Evolutionary conservation across 495 filamentous ascomycete species (phyloP).

Genomic region (Hypoxylon fragiforme): DNA sequence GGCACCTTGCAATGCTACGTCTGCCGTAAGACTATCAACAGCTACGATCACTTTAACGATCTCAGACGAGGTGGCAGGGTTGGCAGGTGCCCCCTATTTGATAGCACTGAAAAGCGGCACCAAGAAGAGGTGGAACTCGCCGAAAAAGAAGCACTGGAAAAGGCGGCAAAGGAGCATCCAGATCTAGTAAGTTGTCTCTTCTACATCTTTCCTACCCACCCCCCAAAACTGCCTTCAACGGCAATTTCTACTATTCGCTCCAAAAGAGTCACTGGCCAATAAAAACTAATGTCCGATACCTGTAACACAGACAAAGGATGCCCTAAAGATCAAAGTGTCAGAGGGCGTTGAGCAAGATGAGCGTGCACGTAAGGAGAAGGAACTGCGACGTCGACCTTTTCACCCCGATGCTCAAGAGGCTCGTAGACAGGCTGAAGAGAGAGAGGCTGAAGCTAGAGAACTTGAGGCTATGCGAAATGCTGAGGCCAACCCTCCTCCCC

Average conservation of each 20-base stretch:
- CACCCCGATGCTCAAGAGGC: no score
- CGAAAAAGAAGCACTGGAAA: constrained; percentile 60
- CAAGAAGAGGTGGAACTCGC: constrained; percentile 68
- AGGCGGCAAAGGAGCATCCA: constrained; percentile 61
- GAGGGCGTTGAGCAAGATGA: constrained; percentile 55
- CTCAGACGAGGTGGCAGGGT: constrained; percentile 42
- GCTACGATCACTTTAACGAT: constrained; percentile 59
- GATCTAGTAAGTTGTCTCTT: constrained; percentile 45
- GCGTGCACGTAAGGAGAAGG: background rate
- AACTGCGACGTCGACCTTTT: no score
- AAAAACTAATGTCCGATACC: no score
- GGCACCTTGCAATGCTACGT: constrained; percentile 69
- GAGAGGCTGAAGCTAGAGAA: no score
- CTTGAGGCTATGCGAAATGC: no score
- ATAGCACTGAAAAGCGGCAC: constrained; percentile 63
- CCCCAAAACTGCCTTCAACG: background rate
- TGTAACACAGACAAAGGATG: constrained; percentile 46
- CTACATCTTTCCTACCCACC: background rate
- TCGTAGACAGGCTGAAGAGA: no score
- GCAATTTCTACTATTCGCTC: background rate
- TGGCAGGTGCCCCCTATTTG: constrained; percentile 68
- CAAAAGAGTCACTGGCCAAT: no score
- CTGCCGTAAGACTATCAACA: constrained; percentile 60
- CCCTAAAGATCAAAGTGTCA: constrained; percentile 62
- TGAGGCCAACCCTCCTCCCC: no score